These are phyloP conservation scores for Hemileccinum rubropunctum DNA, from an alignment of 768 basidiomycete species.

Conservation along the genomic window DNA sequence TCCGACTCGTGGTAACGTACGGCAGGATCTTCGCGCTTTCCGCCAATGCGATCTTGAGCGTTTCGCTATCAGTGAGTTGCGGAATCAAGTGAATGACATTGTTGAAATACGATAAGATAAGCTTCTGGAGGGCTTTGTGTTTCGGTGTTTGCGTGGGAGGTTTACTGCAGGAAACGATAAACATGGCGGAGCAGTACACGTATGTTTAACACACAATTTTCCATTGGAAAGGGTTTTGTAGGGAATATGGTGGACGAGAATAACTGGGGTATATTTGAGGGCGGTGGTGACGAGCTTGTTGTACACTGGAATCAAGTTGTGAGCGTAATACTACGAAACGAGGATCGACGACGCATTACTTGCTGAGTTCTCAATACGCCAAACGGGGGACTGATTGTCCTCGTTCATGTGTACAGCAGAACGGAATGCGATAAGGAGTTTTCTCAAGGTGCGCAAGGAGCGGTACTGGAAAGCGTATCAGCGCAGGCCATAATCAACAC, in stretches of 20 bases:
- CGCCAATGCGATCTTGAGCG: constrained; percentile 65
- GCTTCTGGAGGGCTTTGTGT: constrained; percentile 80
- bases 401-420: constrained; percentile 89
- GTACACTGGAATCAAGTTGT: constrained; percentile 59
- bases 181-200: background rate
- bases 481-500: background rate
- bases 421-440: constrained; percentile 86
- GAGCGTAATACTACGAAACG: background rate
- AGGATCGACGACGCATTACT: constrained; percentile 13
- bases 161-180: constrained; percentile 55
- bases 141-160: constrained; percentile 77
- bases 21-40: constrained; percentile 91
- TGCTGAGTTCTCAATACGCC: constrained; percentile 79
- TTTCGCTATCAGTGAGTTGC: constrained; percentile 67
- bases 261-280: constrained; percentile 85
- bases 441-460: constrained; percentile 80
- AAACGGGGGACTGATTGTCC: constrained; percentile 74
- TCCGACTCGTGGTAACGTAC: constrained; percentile 81
- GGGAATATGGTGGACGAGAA: constrained; percentile 84
- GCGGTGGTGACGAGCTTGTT: constrained; percentile 87
- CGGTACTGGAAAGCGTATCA: constrained; percentile 55
- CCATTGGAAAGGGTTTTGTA: constrained; percentile 81
- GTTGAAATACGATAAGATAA: constrained; percentile 86
- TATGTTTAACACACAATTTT: constrained; percentile 63
- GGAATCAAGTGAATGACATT: constrained; percentile 78